Evolutionary conservation across 1,284 basidiomycete genomes (phyloP), one percentile per base, ranked within the genome.

Genomic region (Cutaneotrichosporon curvatum): DNA sequence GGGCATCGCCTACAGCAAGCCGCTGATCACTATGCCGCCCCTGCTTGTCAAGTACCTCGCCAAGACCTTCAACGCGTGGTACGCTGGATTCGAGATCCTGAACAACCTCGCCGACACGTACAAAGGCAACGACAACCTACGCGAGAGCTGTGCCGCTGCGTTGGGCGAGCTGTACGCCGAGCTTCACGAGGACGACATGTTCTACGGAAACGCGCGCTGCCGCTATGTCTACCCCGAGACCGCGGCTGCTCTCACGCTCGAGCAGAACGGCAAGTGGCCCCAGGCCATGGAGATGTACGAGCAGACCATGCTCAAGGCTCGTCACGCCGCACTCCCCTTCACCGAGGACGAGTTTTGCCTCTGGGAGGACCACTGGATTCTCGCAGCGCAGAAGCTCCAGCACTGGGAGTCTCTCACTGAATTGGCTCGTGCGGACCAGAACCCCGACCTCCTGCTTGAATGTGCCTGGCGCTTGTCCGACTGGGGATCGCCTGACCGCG

Each of bases 361-460:
- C 16, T 99, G 95, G 95, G 95, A 98, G 69, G 96, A 99, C 67
- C 95, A 99, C 70, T 99, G 96, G 95, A 87, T 98, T 52, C 75
- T 95, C 15, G 82, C 92, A 4, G 86, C 91, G 0, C 88, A 96
- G 71, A 98, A 98, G 73, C 76, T 99, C 21, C 95, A 98, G 68
- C 86, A 97, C 62, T 99, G 95, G 95, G 95, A 99, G 51, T 81
- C 87, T 32, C 77, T 99, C 15, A 82, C 87, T 51, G 92, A 97
- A 40, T 79, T 98, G n/a, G 91, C 91, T 2, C 84, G 84, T 57
- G 82, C 79, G 44, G 95, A 98, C 69, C 82, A 82, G 42, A 95
- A 98, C 67, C 81, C 90, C 48, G 95, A 98, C 64, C 75, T 98
- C 35, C 76, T 91, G 58, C 78, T 99, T 39, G 95, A 99, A 71